Percentiles rank a stretch among this genome's conserved stretches.
Evolutionary conservation across 2,329 filamentous ascomycete genomes (phyloP).

Genomic region (Talaromyces funiculosus): DNA sequence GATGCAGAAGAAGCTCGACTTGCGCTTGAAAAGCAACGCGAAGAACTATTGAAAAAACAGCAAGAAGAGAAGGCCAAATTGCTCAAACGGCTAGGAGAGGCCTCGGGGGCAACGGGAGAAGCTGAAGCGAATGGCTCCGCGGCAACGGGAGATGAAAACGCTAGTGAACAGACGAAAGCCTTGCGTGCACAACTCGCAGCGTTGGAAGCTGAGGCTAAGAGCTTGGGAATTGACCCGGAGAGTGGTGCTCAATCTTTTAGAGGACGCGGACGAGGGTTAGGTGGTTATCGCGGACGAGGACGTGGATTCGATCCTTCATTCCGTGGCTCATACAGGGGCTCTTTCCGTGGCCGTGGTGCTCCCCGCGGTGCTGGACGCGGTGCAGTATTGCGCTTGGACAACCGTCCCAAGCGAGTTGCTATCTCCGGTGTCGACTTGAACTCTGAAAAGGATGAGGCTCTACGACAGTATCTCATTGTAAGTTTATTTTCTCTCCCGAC

Average conservation of each 20-base stretch:
- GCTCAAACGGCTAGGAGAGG: slow-evolving; percentile 42
- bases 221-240: slow-evolving; percentile 47
- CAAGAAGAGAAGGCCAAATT: slow-evolving; percentile 51
- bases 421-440: slow-evolving; percentile 46
- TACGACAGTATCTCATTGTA: slow-evolving; percentile 53
- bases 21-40: slow-evolving; percentile 50
- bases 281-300: slow-evolving; percentile 37
- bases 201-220: slow-evolving; percentile 52
- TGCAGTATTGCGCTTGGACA: slow-evolving; percentile 53
- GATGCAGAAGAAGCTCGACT: slow-evolving; percentile 48
- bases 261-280: slow-evolving; percentile 23
- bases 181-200: slow-evolving; percentile 51
- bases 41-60: slow-evolving; percentile 48
- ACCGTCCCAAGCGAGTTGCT: slow-evolving; percentile 51
- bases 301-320: slow-evolving; percentile 37
- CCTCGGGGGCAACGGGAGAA: slow-evolving; percentile 16
- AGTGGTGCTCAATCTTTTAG: slow-evolving; percentile 20
- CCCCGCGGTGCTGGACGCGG: slow-evolving; percentile 36
- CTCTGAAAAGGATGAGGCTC: slow-evolving; percentile 49
- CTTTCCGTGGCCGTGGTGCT: slow-evolving; percentile 40
- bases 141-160: slow-evolving; percentile 29
- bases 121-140: slow-evolving; percentile 15
- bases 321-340: slow-evolving; percentile 33
- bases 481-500: slow-evolving; percentile 17
- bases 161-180: slow-evolving; percentile 46